Evolutionary conservation across 106 monocot genomes (phyloP).

Genomic region (Dendrobium nobile): DNA sequence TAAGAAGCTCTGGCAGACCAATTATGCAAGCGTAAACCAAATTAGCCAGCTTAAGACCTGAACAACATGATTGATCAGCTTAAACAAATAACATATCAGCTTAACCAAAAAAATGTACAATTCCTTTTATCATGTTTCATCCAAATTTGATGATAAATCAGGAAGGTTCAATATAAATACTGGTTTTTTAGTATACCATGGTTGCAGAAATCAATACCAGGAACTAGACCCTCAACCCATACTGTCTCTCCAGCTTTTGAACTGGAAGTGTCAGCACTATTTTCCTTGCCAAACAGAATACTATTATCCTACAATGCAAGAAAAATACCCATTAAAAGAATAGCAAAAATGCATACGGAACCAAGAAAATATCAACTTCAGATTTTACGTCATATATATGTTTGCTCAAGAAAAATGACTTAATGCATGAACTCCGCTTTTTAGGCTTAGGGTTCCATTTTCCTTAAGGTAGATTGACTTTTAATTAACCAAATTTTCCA

Average conservation of each 20-base stretch:
- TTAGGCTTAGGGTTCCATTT: too few relatives aligned
- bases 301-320: conserved; percentile 18
- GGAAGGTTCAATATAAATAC: neutral
- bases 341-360: neutral
- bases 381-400: neutral
- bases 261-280: conserved; percentile 17
- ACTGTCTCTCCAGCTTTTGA: conserved; percentile 37
- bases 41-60: neutral
- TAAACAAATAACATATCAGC: neutral
- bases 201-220: conserved; percentile 97
- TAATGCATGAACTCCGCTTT: too few relatives aligned
- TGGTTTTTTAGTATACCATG: conserved; percentile 46
- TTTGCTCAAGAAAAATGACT: too few relatives aligned
- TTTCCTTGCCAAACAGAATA: conserved; percentile 16
- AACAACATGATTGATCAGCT: neutral
- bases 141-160: neutral
- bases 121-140: neutral
- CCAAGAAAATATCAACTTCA: neutral
- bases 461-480: too few relatives aligned
- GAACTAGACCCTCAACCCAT: conserved; percentile 95
- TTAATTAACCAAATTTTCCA: too few relatives aligned
- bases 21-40: neutral
- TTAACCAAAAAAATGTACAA: neutral
- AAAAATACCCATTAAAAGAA: neutral
- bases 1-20: neutral